Base-by-base conservation (phyloP, 768 basidiomycete species). In the Tulasnella sp. region DNA sequence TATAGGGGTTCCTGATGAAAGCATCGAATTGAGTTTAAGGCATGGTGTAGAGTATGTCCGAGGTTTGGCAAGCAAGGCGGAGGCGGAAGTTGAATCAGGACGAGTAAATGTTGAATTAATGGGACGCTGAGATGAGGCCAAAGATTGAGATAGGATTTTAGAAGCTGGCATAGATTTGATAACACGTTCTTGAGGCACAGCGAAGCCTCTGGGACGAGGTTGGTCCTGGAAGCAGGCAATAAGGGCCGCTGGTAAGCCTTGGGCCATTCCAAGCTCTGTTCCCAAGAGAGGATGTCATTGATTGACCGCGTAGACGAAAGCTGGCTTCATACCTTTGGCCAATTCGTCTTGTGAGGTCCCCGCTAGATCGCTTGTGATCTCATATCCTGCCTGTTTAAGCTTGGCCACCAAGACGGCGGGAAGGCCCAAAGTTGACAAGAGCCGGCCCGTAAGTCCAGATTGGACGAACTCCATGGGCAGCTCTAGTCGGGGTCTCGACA, bases 381-480 rank as follows among this genome's bases (percentile, higher is more conserved):
- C 57, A 39, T 77, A 77, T 6, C 75, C 61, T n/a, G 75, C 75
- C n/a, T 69, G 35, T 26, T 29, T 35, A 1, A 77, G 75, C 11
- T 51, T 20, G 20, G 75, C 69, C 18, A 70, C 55, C 18, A 77
- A 32, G 37, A n/a, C 23, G 10, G 57, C 23, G 13, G 75, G 75
- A 37, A 77, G 69, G 23, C 75, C 75, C 39, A 77, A 77, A 35
- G 75, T 77, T 35, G 75, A 57, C 15, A 77, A 26, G 23, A 46
- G 57, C 39, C 75, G 48, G 18, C 39, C 23, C 13, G 37, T 40
- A 9, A 48, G 11, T 46, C 13, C n/a, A 13, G 37, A 39, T 26
- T 39, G 71, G 16, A 32, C 18, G 35, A 42, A 6, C 18, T 48
- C 46, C 46, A 48, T 48, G 20, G 46, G 16, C 5, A 1, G 40